Evolutionary conservation across 2,329 filamentous ascomycete species (phyloP).

Genomic region (Didymellaceae sp.): DNA sequence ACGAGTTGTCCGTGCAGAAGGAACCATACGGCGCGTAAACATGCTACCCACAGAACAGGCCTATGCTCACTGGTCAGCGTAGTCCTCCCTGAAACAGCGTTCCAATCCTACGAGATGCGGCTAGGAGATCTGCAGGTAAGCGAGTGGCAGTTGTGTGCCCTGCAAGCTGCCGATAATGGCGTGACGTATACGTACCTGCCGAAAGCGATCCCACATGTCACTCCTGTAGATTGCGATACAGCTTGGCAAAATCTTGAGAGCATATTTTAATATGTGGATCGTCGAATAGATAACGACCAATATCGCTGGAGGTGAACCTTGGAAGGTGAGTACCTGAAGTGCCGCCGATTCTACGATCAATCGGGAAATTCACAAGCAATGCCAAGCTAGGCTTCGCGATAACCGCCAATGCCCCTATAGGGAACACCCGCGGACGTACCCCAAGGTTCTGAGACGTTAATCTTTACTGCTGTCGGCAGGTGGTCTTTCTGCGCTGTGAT

Average conservation of each 20-base stretch:
- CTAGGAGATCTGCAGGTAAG: background rate
- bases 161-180: background rate
- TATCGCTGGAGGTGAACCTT: background rate
- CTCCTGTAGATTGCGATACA: slow-evolving; percentile 4
- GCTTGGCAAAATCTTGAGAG: slow-evolving; percentile 10
- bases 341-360: slow-evolving; percentile 6
- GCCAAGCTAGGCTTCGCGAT: slow-evolving; percentile 16
- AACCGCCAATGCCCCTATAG: background rate
- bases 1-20: too few species aligned
- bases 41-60: background rate
- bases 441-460: background rate
- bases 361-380: slow-evolving; percentile 17
- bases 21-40: background rate
- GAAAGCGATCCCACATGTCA: slow-evolving; percentile 8
- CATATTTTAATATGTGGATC: slow-evolving; percentile 5
- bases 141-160: too few species aligned
- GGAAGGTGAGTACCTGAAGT: slow-evolving; percentile 3
- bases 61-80: background rate
- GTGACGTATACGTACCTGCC: slow-evolving; percentile 17
- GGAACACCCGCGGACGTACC: background rate
- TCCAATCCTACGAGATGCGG: background rate
- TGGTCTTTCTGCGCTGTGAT: background rate
- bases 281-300: slow-evolving; percentile 5
- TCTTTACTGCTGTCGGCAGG: slow-evolving; percentile 13
- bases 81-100: background rate